Conservation (phyloP, 2,329 filamentous ascomycete genomes). For the Helminthosporium solani region DNA sequence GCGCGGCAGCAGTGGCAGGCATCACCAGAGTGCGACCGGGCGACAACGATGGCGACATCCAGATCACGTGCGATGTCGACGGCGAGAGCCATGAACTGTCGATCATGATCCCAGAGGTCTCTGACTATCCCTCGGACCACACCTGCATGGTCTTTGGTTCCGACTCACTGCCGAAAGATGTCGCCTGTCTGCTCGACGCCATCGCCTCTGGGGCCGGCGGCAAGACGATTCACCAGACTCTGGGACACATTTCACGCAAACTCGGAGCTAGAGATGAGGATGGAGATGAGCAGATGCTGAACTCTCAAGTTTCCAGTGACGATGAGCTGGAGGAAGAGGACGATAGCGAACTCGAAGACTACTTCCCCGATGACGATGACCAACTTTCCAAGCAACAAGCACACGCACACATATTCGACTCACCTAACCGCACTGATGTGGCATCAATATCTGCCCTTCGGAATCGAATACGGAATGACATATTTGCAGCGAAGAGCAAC, state of each 20-base stretch:
- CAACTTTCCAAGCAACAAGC: neutral
- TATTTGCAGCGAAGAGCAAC: conserved; percentile 60
- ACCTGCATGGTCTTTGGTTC: conserved; percentile 58
- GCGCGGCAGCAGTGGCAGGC: conserved; percentile 40
- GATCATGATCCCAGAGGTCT: conserved; percentile 53
- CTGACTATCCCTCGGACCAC: conserved; percentile 60
- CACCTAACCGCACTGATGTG: conserved; percentile 5
- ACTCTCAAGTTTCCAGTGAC: conserved; percentile 40
- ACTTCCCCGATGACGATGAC: conserved; percentile 38
- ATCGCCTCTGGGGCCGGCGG: conserved; percentile 47
- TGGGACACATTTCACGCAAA: conserved; percentile 48
- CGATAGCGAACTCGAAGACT: conserved; percentile 37
- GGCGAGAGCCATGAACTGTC: conserved; percentile 40
- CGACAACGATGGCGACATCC: conserved; percentile 71
- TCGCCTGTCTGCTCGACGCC: conserved; percentile 48
- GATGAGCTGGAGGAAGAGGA: conserved; percentile 33
- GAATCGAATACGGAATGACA: conserved; percentile 58
- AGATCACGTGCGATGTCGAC: conserved; percentile 51
- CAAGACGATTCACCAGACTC: conserved; percentile 51
- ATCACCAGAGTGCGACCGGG: conserved; percentile 60
- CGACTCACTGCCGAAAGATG: conserved; percentile 48
- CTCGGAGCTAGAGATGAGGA: conserved; percentile 42
- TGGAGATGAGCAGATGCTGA: conserved; percentile 46
- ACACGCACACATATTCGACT: conserved; percentile 1
- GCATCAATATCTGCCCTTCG: conserved; percentile 27